phyloP scores from a whole-genome alignment of 2,329 filamentous ascomycete genomes.

The Stemphylium vesicarium region DNA sequence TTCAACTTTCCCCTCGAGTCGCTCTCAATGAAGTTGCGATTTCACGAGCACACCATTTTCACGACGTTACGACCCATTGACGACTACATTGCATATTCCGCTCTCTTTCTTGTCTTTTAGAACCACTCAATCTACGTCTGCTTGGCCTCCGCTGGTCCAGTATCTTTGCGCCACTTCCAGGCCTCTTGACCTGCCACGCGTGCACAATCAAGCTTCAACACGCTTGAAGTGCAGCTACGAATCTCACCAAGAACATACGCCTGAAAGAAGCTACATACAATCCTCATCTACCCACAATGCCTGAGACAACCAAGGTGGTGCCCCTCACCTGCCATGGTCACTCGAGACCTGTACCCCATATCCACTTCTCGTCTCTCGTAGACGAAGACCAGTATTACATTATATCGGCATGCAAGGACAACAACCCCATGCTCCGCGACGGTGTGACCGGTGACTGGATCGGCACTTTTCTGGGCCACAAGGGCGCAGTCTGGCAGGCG shows the following conservation, averaged over 20 bases:
- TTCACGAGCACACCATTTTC: constrained; percentile 21
- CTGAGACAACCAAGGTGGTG: constrained; percentile 67
- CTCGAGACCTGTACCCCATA: constrained; percentile 87
- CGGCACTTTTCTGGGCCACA: constrained; percentile 96
- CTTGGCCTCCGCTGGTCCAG: constrained; percentile 5
- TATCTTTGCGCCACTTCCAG: constrained; percentile 11
- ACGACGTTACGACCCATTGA: constrained; percentile 44
- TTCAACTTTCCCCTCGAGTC: constrained; percentile 24
- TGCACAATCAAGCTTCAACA: constrained; percentile 18
- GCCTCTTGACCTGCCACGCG: constrained; percentile 11
- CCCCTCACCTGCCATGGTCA: constrained; percentile 94
- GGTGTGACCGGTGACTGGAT: constrained; percentile 83
- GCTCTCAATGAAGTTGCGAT: constrained; percentile 13
- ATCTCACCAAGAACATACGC: neutral
- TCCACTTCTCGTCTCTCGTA: constrained; percentile 84
- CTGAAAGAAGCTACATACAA: neutral
- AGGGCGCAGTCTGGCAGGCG: constrained; percentile 97
- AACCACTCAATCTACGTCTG: neutral
- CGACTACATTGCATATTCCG: constrained; percentile 29
- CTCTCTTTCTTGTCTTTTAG: constrained; percentile 20
- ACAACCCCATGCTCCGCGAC: constrained; percentile 97
- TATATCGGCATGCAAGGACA: constrained; percentile 95
- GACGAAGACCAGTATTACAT: constrained; percentile 88
- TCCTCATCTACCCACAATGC: constrained; percentile 29
- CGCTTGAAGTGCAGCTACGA: constrained; percentile 8